Evolutionary conservation across 2,329 filamentous ascomycete species (phyloP).

Genomic region (Sclerotiophoma versabilis): DNA sequence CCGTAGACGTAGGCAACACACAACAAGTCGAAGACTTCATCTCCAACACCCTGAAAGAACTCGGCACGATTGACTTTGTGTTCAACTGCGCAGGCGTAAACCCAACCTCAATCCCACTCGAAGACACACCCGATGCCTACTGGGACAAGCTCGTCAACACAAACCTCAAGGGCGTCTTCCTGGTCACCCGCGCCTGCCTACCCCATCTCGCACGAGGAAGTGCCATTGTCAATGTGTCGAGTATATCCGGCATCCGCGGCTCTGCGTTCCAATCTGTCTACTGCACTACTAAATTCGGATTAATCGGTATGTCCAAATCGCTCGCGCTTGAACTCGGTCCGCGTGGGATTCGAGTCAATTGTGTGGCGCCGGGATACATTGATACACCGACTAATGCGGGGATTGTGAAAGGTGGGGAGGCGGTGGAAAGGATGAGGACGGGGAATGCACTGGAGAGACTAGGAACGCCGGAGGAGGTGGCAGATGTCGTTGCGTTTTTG

Average conservation of each 20-base stretch:
- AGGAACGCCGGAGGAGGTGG: constrained; percentile 57
- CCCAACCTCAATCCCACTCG: constrained; percentile 52
- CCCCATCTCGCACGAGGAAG: constrained; percentile 43
- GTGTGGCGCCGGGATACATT: constrained; percentile 52
- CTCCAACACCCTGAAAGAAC: constrained; percentile 42
- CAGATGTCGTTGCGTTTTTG: constrained; percentile 59
- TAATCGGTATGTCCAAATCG: constrained; percentile 46
- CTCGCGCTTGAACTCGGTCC: constrained; percentile 44
- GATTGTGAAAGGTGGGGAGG: constrained; percentile 57
- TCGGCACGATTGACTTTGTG: constrained; percentile 50
- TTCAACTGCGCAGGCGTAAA: constrained; percentile 60
- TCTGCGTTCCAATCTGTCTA: constrained; percentile 41
- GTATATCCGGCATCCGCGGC: constrained; percentile 35
- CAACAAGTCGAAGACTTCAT: constrained; percentile 55
- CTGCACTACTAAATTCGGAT: constrained; percentile 45
- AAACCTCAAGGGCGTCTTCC: constrained; percentile 56
- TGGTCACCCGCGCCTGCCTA: constrained; percentile 53
- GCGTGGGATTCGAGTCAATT: constrained; percentile 40
- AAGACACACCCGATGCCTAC: constrained; percentile 55
- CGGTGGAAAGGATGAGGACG: constrained; percentile 49
- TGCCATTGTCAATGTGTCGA: constrained; percentile 41
- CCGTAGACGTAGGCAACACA: constrained; percentile 57
- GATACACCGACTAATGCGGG: constrained; percentile 59
- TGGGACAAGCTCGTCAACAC: constrained; percentile 56
- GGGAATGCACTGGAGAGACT: constrained; percentile 54